Evolutionary conservation across 495 filamentous ascomycete genomes (phyloP), one percentile per base, ranked within the genome.

Genomic region (Venustampulla echinocandica): DNA sequence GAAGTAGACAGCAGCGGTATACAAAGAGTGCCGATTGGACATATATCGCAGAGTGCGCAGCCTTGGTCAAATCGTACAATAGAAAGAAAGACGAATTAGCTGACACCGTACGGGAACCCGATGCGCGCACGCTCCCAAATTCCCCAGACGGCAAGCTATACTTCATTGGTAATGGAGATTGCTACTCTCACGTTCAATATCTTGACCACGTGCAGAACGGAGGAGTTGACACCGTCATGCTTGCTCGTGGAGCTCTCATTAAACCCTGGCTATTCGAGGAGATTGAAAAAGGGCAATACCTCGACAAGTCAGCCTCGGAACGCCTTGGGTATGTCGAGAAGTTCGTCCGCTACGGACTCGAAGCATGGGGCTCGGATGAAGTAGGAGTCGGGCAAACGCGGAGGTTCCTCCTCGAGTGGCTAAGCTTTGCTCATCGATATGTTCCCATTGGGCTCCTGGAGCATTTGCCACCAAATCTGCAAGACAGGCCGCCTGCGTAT

Each of bases 201-300:
- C 77, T 80, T 45, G 61, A 79, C 32, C 86, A 92, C 58, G 69
- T 97, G 37, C 71, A 80, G 22, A 74, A 86, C 42, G 76, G 85
- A 20, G 74, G 75, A 18, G 88, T 95, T 14, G 88, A 95, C 66
- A 76, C 75, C 9, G 84, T 93, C 51, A 97, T 97, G 90, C 74
- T 95, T 42, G 90, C 78, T 11, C 81, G 90, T 44, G 90, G 90
- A 35, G 90, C 90, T 4, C 69, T 97, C 48, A 84, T 96, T 64
- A 98, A 97, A 66, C 89, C 93, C 1, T 98, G 92, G 92, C 65
- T 98, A 41, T 98, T 96, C 60, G 92, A 97, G 60, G 92, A 98
- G 63, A 97, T 98, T 49, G 79, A 84, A 49, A 73, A 76, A 25
- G 84, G 85, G 1, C 93, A 97, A 63, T 95, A 97, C 54, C 74